Percentiles rank a stretch among this genome's conserved stretches.
Conservation (phyloP, 2,329 filamentous ascomycete genomes). For the Emmonsiellopsis sp. region DNA sequence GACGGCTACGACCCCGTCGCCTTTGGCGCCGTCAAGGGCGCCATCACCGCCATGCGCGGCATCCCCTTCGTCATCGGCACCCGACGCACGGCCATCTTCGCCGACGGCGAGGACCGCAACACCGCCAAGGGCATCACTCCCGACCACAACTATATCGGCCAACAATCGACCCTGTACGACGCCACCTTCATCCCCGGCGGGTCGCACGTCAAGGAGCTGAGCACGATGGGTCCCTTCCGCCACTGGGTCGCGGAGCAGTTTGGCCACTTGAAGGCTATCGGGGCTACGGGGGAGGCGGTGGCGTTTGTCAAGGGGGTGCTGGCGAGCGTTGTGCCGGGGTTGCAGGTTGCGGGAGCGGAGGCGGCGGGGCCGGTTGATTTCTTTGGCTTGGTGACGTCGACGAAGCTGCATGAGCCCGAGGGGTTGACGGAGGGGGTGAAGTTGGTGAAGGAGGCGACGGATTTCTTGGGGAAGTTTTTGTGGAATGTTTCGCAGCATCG, state of each 20-base stretch:
- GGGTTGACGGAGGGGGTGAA: slow-evolving; percentile 52
- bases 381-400: slow-evolving; percentile 68
- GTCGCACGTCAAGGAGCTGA: slow-evolving; percentile 48
- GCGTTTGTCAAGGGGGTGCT: slow-evolving; percentile 46
- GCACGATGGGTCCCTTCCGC: slow-evolving; percentile 60
- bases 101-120: slow-evolving; percentile 43
- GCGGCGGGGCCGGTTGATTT: slow-evolving; percentile 50
- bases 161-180: slow-evolving; percentile 69
- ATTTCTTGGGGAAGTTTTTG: slow-evolving; percentile 63
- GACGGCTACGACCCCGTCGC: slow-evolving; percentile 42
- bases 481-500: slow-evolving; percentile 61
- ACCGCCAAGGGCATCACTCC: slow-evolving; percentile 40
- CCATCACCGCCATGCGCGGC: slow-evolving; percentile 52
- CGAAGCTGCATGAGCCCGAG: slow-evolving; percentile 41
- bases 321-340: slow-evolving; percentile 33
- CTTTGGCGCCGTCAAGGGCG: slow-evolving; percentile 55
- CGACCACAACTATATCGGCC: slow-evolving; percentile 69
- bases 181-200: slow-evolving; percentile 62
- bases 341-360: slow-evolving; percentile 40
- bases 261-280: slow-evolving; percentile 71
- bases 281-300: slow-evolving; percentile 63
- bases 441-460: slow-evolving; percentile 56
- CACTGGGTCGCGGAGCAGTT: slow-evolving; percentile 76
- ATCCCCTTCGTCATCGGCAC: slow-evolving; percentile 62
- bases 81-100: slow-evolving; percentile 55